Evolutionary conservation across 2,329 filamentous ascomycete genomes (phyloP).

Genomic region (Ceratocystis lukuohia): DNA sequence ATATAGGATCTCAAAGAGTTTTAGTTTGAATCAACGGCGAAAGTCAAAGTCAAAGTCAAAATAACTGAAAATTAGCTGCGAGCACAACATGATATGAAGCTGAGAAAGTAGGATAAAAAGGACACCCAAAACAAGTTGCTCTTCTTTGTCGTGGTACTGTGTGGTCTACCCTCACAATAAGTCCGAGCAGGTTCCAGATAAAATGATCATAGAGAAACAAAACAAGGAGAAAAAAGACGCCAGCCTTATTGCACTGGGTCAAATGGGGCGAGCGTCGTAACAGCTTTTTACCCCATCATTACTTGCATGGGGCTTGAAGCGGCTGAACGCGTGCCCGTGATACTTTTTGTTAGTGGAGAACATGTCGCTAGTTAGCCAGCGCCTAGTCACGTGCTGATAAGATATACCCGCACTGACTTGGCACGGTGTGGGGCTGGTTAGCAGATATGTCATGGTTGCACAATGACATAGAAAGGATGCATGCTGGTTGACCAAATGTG

Average conservation of each 20-base stretch:
- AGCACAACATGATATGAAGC: background rate
- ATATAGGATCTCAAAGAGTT: background rate
- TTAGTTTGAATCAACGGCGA: background rate
- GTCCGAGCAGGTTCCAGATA: background rate
- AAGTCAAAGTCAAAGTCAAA: conserved; percentile 2
- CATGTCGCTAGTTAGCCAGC: background rate
- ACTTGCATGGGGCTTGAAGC: background rate
- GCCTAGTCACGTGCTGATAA: conserved; percentile 11
- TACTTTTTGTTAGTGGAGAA: background rate
- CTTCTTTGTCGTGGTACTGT: background rate
- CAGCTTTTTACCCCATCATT: background rate
- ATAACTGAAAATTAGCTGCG: background rate
- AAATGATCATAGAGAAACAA: background rate
- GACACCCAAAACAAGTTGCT: background rate
- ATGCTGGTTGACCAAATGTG: background rate
- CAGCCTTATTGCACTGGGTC: no score
- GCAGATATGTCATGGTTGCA: background rate
- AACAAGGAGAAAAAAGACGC: background rate
- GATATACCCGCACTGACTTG: background rate
- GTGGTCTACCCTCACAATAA: background rate
- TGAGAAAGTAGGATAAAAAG: background rate
- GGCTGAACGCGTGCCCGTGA: background rate
- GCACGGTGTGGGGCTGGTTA: background rate
- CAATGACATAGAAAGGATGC: background rate
- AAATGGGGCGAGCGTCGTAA: background rate